Conservation (phyloP, 2,329 filamentous ascomycete genomes). For the Ophiostoma tasmaniense region DNA sequence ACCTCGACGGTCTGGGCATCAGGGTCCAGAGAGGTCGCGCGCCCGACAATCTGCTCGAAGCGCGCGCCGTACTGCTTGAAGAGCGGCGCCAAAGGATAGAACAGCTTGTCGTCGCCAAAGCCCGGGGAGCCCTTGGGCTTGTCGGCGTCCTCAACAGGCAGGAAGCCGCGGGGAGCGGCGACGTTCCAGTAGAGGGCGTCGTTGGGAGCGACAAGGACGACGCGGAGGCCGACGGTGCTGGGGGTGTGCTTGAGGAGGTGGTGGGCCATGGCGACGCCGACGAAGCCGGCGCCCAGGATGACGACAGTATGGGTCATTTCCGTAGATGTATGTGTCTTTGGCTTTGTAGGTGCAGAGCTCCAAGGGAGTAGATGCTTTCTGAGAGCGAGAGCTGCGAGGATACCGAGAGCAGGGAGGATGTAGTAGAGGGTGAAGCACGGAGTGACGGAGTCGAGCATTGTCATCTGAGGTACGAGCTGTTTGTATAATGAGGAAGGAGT, state of each 20-base stretch:
- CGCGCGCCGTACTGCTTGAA: constrained; percentile 38
- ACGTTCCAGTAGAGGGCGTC: not conserved
- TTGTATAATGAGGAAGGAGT: not conserved
- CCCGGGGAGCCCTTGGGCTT: constrained; percentile 10
- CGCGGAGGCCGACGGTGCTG: constrained; percentile 29
- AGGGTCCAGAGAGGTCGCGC: not conserved
- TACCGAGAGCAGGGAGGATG: not conserved
- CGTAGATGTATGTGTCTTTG: not conserved
- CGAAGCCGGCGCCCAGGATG: constrained; percentile 41
- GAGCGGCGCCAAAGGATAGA: constrained; percentile 41
- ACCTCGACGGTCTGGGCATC: not conserved
- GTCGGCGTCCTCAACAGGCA: not conserved
- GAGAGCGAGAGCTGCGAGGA: not conserved
- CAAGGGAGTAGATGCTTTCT: not conserved
- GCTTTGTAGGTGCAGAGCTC: not conserved
- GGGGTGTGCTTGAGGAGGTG: constrained; percentile 40
- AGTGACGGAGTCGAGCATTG: not conserved
- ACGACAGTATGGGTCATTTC: constrained; percentile 32
- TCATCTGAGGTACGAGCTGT: not conserved
- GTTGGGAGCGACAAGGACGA: not conserved
- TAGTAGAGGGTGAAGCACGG: not conserved
- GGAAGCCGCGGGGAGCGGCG: not conserved
- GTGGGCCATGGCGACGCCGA: constrained; percentile 41
- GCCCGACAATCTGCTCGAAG: not conserved
- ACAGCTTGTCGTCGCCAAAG: constrained; percentile 22